Evolutionary conservation across 116 monocot species (phyloP).

Genomic region (Iris pallida): DNA sequence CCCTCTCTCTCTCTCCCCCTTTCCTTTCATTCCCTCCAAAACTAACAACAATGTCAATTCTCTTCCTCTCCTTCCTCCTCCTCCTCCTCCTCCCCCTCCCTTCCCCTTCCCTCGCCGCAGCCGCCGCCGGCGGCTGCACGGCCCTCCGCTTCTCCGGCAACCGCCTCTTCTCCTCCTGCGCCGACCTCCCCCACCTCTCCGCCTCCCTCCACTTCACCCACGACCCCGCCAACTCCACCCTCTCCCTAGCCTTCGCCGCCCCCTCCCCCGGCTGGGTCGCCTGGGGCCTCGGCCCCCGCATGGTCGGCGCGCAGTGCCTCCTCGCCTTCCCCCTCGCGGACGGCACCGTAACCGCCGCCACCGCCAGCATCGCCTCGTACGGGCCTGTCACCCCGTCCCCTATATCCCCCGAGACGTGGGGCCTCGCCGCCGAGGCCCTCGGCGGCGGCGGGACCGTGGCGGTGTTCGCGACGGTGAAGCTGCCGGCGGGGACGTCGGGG

Average conservation of each 20-base stretch:
- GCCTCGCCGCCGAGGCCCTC: conserved; percentile 7
- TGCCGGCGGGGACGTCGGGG: neutral
- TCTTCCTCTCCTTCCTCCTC: neutral
- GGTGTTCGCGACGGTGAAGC: conserved; percentile 9
- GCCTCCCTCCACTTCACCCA: conserved; percentile 6
- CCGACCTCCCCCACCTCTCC: conserved; percentile 11
- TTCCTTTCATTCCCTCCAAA: neutral
- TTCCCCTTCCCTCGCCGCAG: neutral
- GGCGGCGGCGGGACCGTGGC: neutral
- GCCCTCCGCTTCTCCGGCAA: conserved; percentile 1
- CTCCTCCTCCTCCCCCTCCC: neutral
- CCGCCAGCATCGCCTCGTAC: conserved; percentile 4
- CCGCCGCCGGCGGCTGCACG: neutral
- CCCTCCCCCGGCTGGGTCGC: conserved; percentile 12
- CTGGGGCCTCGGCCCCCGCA: conserved; percentile 8
- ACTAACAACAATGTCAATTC: neutral
- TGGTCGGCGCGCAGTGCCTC: conserved; percentile 5
- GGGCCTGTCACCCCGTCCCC: neutral
- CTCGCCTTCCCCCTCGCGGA: neutral
- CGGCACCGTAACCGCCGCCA: neutral
- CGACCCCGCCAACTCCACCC: neutral
- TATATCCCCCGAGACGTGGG: conserved; percentile 1
- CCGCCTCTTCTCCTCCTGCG: conserved; percentile 11
- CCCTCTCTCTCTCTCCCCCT: too few species aligned
- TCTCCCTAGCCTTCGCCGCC: conserved; percentile 13